Base-by-base conservation (phyloP, 2,329 filamentous ascomycete genomes). In the Mariannaea sp. region DNA sequence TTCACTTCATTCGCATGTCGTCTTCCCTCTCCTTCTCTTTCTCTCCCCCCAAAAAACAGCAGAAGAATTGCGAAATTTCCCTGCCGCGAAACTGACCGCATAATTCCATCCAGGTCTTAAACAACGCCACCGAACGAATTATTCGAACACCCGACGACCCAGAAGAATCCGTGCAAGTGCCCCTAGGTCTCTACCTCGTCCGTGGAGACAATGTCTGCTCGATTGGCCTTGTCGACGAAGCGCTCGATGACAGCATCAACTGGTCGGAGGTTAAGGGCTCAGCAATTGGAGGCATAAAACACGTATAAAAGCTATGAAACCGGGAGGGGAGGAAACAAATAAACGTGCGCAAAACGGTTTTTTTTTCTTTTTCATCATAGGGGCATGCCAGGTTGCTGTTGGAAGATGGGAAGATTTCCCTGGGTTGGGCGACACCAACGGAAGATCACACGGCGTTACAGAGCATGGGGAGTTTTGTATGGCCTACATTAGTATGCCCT, bases 151-250 rank as follows among this genome's bases (percentile, higher is more conserved):
- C 83, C 36, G 92, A 97, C 68, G 91, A 96, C 68, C 82, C 85
- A 33, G 90, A 96, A 64, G 83, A 87, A 1, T 95, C 89, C 36
- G 84, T 86, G 53, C 85, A 94, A 69, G 86, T 94, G 14, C 85
- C 88, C 4, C 84, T 97, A 57, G 94, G 94, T 1, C 76, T 97
- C 5, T 97, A 97, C 71, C 81, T 99, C 53, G 89, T 99, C 52
- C 84, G 94, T 55, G 94, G 94, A 46, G 94, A 99, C 71, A 97
- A 95, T 68, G 93, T 99, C 41, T 92, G 92, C 57, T 81, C 95
- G 13, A 89, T 94, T 53, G 94, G 94, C 2, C 78, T 95, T 52
- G 87, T 99, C 26, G 92, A 99, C 71, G 92, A 96, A 73, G 82
- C 89, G 64, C 77, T 97, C 54, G 94, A 99, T 74, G 82, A 80